Conservation (phyloP, 1,284 basidiomycete genomes). For the Ceratobasidium sp. region DNA sequence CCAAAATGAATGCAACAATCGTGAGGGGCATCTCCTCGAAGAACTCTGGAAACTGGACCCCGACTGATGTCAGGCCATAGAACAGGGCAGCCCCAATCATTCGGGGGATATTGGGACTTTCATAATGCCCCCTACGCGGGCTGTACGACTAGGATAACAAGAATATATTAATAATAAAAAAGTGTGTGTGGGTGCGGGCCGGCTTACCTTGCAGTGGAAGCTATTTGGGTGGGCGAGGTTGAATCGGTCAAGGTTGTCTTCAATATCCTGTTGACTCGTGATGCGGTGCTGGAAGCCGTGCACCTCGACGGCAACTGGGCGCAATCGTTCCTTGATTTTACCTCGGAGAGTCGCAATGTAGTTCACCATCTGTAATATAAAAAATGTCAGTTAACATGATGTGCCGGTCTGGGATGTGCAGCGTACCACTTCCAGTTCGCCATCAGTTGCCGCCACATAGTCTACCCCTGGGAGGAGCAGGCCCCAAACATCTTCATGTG, state of each 20-base stretch:
- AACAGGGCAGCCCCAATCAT: conserved; percentile 2
- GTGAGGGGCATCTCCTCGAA: conserved; percentile 6
- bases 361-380: conserved; percentile 2
- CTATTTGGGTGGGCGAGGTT: neutral
- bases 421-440: conserved; percentile 16
- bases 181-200: neutral
- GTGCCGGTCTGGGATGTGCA: neutral
- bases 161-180: neutral
- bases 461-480: neutral
- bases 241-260: neutral
- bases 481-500: neutral
- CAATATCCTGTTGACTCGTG: neutral
- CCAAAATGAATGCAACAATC: conserved; percentile 4
- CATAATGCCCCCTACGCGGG: conserved; percentile 13
- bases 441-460: neutral
- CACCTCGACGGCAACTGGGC: neutral
- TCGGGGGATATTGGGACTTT: neutral
- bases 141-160: neutral
- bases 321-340: neutral
- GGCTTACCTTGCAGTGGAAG: conserved; percentile 2
- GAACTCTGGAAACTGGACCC: conserved; percentile 11
- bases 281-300: neutral
- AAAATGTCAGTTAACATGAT: neutral
- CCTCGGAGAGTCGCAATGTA: conserved; percentile 4
- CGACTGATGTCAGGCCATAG: conserved; percentile 2